Base-by-base conservation (phyloP, 345 rosid genomes). In the Arabidopsis thaliana region DNA sequence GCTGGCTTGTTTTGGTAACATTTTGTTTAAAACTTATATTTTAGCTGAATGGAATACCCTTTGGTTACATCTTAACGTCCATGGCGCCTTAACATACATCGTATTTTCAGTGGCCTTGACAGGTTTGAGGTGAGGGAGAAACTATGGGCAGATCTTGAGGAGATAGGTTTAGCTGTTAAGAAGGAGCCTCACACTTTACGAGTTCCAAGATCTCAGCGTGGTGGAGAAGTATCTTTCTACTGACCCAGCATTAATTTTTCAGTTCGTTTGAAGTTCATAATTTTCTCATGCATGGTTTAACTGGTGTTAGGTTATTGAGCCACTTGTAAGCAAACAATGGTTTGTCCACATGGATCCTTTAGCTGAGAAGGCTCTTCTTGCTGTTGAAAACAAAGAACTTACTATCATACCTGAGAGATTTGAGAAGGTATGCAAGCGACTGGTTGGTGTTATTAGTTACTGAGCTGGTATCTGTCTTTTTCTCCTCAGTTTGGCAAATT, bases 131-230 rank as follows among this genome's bases (percentile, higher is more conserved):
- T 81, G 33, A 83, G 97, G 69, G 89, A 91, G 83, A 89, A 89
- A 72, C 80, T 94, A 49, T 94, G 98, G 98, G 84, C 90, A 62
- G 97, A 94, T 8, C 97, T 94, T 62, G 95, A 86, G 90, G 98
- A 94, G 83, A 89, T 89, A 14, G 91, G 91, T 53, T 81, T 94
- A 81, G 98, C 91, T 72, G 90, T 91, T 52, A 94, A 85, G 78
- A 87, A 84, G 87, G 98, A 88, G 82, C 79, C 88, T 23, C 84
- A 89, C 72, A 91, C 84, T 77, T 82, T 71, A 77, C 72, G 98
- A 73, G 88, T 94, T 81, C 98, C 98, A 49, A 88, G 97, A 78
- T 94, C 98, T 42, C 97, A 94, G 69, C 98, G 98, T 73, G 98
- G 98, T 36, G 98, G 98, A 80, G 98, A 94, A 87, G 98, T 94